Evolutionary conservation across 768 basidiomycete species (phyloP), one percentile per base, ranked within the genome.

Genomic region (Hypholoma sublateritium): DNA sequence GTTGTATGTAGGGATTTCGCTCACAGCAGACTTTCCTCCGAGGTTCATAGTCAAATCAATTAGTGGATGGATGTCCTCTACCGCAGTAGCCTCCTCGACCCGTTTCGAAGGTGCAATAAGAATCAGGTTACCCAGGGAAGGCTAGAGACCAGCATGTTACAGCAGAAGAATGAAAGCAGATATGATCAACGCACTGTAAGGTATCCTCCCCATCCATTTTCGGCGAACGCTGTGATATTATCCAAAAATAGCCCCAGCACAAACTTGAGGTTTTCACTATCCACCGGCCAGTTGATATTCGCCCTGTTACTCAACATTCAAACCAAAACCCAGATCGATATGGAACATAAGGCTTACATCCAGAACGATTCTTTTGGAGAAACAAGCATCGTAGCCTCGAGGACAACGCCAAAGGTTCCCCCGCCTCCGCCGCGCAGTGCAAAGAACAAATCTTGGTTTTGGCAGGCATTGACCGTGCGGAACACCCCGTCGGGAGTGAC

Each of bases 371-470:
- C 74, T 1, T 60, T 67, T 8, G 76, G 74, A 2, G 73, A 73
- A 1, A 73, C 76, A 41, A 77, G 67, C 58, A 76, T 69, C 4
- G 67, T 64, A 32, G 64, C 65, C 54, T 69, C 72, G 5, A 77
- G 65, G 14, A 80, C 78, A 36, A 79, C 75, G 19, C 77, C 78
- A 51, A 78, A 80, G 8, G 78, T 80, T 0, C 77, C 76, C n/a
- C 78, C 78, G 11, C 78, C 78, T 35, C 77, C 78, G 50, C 78
- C 78, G 32, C 77, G 74, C 35, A 85, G 74, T 14, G 82, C 83
- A 56, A 75, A 85, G 68, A 82, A 84, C 0, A 84, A 72, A 66
- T 84, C 82, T 53, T 71, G 56, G 56, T 83, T 80, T 61, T 82
- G 75, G 46, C 78, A 79, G 12, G 70, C 74, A 65, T 81, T 84